Evolutionary conservation across 495 filamentous ascomycete species (phyloP).

Genomic region (Peziza echinospora): DNA sequence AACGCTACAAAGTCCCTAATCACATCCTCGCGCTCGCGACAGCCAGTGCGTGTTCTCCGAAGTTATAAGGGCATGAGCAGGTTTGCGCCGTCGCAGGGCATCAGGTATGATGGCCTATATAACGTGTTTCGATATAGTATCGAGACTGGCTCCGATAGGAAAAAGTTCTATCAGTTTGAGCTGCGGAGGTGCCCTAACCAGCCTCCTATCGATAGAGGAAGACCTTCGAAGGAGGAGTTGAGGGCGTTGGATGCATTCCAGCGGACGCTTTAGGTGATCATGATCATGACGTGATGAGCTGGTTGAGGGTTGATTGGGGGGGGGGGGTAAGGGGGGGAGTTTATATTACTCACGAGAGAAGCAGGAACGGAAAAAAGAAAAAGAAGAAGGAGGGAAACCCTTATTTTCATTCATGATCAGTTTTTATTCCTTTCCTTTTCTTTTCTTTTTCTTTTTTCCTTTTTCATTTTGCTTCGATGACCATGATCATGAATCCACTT

Average conservation of each 20-base stretch:
- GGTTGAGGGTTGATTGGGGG: background rate
- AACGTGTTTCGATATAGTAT: conserved; percentile 16
- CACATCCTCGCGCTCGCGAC: background rate
- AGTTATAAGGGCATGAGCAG: conserved; percentile 1
- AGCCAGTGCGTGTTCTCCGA: conserved; percentile 29
- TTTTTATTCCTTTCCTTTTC: no score
- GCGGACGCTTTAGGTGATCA: background rate
- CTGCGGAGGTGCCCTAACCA: conserved; percentile 22
- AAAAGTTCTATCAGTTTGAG: conserved; percentile 24
- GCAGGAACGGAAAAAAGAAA: no score
- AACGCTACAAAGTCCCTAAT: conserved; percentile 22
- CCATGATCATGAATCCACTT: no score
- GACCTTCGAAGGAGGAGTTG: conserved; percentile 1
- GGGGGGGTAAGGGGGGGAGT: background rate
- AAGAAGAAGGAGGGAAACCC: no score
- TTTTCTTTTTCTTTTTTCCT: no score
- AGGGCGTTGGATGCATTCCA: background rate
- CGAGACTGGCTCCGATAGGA: conserved; percentile 4
- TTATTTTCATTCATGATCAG: no score
- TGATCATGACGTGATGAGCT: background rate
- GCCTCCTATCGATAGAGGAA: conserved; percentile 6
- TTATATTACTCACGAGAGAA: background rate
- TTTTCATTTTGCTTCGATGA: no score
- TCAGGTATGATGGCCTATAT: conserved; percentile 34
- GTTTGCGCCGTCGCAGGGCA: conserved; percentile 22